Conservation (phyloP, 1,284 basidiomycete genomes). For the Cryptococcus neoformans region DNA sequence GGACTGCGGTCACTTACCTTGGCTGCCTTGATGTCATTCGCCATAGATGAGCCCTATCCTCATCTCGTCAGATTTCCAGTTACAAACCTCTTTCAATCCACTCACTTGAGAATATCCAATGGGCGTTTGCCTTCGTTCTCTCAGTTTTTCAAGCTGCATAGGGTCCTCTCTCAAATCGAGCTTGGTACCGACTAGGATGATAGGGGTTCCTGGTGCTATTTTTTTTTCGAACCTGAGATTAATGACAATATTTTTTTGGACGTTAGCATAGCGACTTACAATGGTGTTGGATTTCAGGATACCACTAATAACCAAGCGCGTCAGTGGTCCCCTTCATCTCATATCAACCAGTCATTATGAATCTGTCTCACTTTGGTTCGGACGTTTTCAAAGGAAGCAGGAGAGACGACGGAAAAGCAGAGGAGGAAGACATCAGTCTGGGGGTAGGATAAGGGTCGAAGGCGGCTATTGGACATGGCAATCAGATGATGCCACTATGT, state of each 20-base stretch:
- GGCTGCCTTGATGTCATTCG: conserved; percentile 69
- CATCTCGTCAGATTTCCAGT: neutral
- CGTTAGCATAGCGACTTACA: conserved; percentile 23
- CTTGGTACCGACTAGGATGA: conserved; percentile 97
- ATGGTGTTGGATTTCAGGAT: conserved; percentile 50
- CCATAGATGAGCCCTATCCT: conserved; percentile 76
- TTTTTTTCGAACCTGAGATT: neutral
- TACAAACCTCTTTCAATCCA: neutral
- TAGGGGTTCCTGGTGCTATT: conserved; percentile 81
- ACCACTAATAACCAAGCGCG: conserved; percentile 42
- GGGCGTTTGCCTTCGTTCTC: conserved; percentile 93
- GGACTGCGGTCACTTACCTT: conserved; percentile 24
- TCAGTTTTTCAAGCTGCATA: conserved; percentile 82
- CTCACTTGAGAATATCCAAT: conserved; percentile 64
- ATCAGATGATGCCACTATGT: neutral
- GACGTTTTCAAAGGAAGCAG: conserved; percentile 98
- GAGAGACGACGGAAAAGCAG: conserved; percentile 97
- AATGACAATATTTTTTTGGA: neutral
- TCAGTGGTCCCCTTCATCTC: neutral
- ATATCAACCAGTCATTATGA: too few species aligned
- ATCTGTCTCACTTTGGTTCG: conserved; percentile 72
- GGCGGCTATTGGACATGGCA: conserved; percentile 61
- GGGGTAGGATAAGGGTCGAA: conserved; percentile 96
- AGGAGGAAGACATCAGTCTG: conserved; percentile 99
- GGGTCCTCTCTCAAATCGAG: conserved; percentile 95